Evolutionary conservation across 2,329 filamentous ascomycete species (phyloP), one percentile per base, ranked within the genome.

Genomic region (Alternaria arbusti): DNA sequence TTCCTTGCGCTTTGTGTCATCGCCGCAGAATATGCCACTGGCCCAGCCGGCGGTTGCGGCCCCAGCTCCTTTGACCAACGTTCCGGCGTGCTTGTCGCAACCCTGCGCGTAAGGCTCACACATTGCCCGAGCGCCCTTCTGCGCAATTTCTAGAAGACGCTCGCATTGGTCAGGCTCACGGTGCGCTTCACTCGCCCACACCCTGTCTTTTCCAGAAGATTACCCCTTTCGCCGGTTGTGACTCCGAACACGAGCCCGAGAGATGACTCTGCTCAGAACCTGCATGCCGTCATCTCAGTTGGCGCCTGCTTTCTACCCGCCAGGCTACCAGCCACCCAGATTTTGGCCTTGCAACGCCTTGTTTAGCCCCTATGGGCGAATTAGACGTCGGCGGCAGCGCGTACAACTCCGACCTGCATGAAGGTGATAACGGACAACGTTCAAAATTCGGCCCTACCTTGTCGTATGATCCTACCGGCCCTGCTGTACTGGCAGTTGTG

Each of bases 191-290:
- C 69, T 71, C 71, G 64, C 68, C 65, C 61, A 69, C 68, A 73
- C 67, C 67, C 73, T 73, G 71, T 69, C 70, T 72, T 74, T 80
- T 79, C 78, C 68, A 74, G 78, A 80, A 79, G 68, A 72, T 69
- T 79, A 63, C 76, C 72, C 75, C 77, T 76, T 78, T 76, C 64
- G 69, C 70, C 67, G 64, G 57, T 52, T 40, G 51, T 59, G 49
- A 59, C 59, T 58, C 52, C 59, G 47, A 57, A 61, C 65, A 57
- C 66, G 64, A 70, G 57, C 56, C 61, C 23, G 66, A 63, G 68
- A 68, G 65, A 70, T 69, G 61, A 71, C 60, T 55, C 57, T 67
- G 59, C 55, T 59, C 65, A 59, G 58, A 63, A 32, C 28, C 5
- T 47, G 55, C 51, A 47, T 69, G 47, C 59, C 57, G 60, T 66